Conservation (phyloP, 345 rosid genomes). For the Geranium brycei region DNA sequence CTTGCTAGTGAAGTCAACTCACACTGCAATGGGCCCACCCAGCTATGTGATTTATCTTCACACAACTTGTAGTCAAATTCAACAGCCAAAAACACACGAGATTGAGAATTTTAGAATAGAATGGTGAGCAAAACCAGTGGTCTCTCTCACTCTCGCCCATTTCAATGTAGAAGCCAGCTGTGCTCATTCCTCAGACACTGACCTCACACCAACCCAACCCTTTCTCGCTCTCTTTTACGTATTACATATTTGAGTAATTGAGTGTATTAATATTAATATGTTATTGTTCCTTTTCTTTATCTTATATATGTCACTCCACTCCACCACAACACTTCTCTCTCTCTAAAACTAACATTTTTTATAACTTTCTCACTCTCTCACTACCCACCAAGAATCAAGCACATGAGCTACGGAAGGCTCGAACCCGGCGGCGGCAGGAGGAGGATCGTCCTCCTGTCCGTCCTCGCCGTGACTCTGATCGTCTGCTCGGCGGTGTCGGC, state of each 20-base stretch:
- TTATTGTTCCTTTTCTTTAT: not conserved
- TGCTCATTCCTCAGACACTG: slow-evolving; percentile 9
- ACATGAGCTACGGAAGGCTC: slow-evolving; percentile 20
- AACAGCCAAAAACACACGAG: too few relatives aligned
- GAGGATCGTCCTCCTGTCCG: slow-evolving; percentile 34
- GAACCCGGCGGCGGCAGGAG: slow-evolving; percentile 14
- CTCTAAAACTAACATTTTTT: too few relatives aligned
- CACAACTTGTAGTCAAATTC: too few relatives aligned
- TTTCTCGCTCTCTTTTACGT: not conserved
- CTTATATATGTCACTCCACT: not conserved
- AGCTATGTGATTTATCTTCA: too few relatives aligned
- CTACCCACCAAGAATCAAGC: slow-evolving; percentile 9
- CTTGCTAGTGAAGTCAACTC: too few relatives aligned
- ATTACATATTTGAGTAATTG: too few relatives aligned
- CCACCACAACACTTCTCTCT: not conserved
- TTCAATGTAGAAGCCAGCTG: too few relatives aligned
- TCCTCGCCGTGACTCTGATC: slow-evolving; percentile 33
- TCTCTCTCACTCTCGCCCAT: too few relatives aligned
- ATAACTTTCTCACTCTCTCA: not conserved
- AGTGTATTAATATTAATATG: too few relatives aligned
- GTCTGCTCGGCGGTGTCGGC: slow-evolving; percentile 49
- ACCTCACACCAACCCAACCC: slow-evolving; percentile 28
- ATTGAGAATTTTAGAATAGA: too few relatives aligned
- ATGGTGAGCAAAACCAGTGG: too few relatives aligned
- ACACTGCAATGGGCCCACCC: too few relatives aligned